These are phyloP conservation scores for Eucalyptus curtisii DNA, from an alignment of 345 rosid genomes.

Conservation along the genomic window DNA sequence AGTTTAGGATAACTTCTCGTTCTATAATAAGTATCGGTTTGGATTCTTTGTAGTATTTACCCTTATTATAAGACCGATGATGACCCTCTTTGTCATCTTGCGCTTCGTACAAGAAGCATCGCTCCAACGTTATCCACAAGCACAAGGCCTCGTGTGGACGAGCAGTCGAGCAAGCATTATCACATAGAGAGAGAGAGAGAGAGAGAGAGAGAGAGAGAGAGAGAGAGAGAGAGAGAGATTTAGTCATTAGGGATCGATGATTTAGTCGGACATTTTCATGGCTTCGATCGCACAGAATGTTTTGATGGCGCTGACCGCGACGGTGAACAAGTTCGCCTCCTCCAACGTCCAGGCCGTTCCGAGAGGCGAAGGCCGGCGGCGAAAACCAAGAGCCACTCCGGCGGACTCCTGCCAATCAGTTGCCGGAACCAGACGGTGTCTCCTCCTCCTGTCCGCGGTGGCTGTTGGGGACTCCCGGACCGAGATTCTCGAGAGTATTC, in stretches of 20 bases:
- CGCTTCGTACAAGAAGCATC: background rate
- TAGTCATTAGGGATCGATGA: background rate
- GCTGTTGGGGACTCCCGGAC: slow-evolving; percentile 28
- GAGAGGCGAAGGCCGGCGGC: slow-evolving; percentile 18
- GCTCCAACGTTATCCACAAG: background rate
- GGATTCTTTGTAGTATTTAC: rapidly evolving
- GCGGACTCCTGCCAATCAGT: background rate
- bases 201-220: background rate
- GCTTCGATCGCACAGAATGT: slow-evolving; percentile 59
- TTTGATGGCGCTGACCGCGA: slow-evolving; percentile 86
- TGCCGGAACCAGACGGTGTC: slow-evolving; percentile 36
- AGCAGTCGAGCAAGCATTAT: background rate
- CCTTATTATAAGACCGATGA: rapidly evolving
- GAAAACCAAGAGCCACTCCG: background rate
- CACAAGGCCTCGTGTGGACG: background rate
- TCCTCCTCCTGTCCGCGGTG: slow-evolving; percentile 36
- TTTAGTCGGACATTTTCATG: background rate
- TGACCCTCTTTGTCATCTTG: background rate
- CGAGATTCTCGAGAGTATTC: slow-evolving; percentile 62
- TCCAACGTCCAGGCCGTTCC: slow-evolving; percentile 67
- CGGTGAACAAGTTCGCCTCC: slow-evolving; percentile 76
- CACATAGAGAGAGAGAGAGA: no score
- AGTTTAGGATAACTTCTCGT: rapidly evolving
- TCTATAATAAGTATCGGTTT: no score
- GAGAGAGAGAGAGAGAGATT: background rate